Evolutionary conservation across 202 grass and related monocot genomes (phyloP).

Genomic region (Panicum virgatum): DNA sequence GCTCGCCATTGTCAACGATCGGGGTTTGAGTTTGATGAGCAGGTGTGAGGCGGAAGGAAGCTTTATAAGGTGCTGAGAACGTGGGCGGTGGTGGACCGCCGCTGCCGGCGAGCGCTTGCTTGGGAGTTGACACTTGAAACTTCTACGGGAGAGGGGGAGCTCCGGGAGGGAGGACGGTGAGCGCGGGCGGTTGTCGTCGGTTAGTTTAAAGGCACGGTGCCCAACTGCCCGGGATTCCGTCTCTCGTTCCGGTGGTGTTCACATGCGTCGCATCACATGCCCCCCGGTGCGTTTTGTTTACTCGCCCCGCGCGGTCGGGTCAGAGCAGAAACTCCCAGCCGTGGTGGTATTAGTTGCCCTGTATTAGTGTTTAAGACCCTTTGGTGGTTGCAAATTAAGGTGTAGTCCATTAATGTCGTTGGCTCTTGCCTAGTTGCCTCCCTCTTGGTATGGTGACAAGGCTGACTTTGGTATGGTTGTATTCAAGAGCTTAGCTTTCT

Average conservation of each 20-base stretch:
- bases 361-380: background rate
- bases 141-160: background rate
- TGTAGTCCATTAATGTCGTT: background rate
- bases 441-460: background rate
- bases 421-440: background rate
- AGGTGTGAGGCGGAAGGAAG: slow-evolving; percentile 10
- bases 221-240: slow-evolving; percentile 15
- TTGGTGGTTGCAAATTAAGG: background rate
- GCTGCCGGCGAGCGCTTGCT: background rate
- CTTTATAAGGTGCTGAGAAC: slow-evolving; percentile 24
- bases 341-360: no score
- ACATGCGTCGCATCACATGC: slow-evolving; percentile 41
- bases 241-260: slow-evolving; percentile 24
- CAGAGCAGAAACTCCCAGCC: background rate
- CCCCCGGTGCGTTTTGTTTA: slow-evolving; percentile 33
- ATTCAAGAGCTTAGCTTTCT: background rate
- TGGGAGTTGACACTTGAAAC: slow-evolving; percentile 22
- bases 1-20: slow-evolving; percentile 22
- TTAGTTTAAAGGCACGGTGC: slow-evolving; percentile 36
- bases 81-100: background rate
- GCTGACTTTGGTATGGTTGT: background rate
- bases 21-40: slow-evolving; percentile 19
- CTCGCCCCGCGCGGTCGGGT: slow-evolving; percentile 5
- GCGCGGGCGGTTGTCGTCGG: slow-evolving; percentile 28
- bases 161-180: background rate